Base-by-base conservation (phyloP, 345 rosid genomes). In the Brassica incana region DNA sequence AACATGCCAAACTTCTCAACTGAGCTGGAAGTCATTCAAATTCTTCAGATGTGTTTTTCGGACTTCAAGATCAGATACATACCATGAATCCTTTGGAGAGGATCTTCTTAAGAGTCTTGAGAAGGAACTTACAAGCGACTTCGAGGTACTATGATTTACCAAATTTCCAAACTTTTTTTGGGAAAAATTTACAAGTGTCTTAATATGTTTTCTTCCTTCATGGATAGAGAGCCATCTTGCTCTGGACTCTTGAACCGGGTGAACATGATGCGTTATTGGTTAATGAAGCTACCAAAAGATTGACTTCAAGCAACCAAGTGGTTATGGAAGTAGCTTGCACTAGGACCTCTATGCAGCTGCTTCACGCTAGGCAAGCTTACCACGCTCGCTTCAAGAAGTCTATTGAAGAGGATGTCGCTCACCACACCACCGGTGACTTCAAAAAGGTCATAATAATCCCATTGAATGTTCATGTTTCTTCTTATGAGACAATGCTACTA, bases 271-370 rank as follows among this genome's bases (percentile, higher is more conserved):
- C 96, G 0, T 20, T 74, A 23, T 87, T 92, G 87, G 88, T 89
- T 8, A 84, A 90, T 78, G 95, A 88, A 77, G 93, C 92, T 11
- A 88, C 90, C 4, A 90, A 87, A 82, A 87, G 81, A 78, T 88
- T 89, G 92, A 92, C 90, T 70, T 89, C 90, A 33, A 92, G 91
- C 87, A 90, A 90, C 79, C 94, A 81, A 81, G 96, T 92, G 14
- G 89, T 92, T 4, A 78, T 90, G 94, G 97, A 92, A 82, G 81
- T 88, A 45, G 90, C 95, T 64, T 92, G 97, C 85, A 86, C 97
- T 30, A 86, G 97, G 72, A 81, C 87, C 15, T 80, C 95, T 5
- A 50, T 82, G 7, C 88, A 90, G 70, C 80, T 89, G 10, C 87
- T 89, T 71, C 85, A 64, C 15, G 92, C 88, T 14, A 88, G 85